These are phyloP conservation scores for Colletotrichum lentis DNA, from an alignment of 2,329 filamentous ascomycete species.

Conservation along the genomic window DNA sequence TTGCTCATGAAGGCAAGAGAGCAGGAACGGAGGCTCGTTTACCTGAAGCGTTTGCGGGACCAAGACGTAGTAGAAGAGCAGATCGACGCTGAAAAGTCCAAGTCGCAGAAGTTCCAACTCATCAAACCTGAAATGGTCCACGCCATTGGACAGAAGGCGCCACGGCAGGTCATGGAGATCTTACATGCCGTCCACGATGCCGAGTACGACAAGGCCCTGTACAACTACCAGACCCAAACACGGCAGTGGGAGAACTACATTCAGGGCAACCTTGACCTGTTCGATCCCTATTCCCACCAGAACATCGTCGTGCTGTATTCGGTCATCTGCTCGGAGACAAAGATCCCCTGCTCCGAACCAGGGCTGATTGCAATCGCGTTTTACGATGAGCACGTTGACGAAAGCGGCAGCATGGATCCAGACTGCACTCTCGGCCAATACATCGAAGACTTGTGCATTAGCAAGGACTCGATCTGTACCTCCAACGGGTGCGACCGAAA, in stretches of 20 bases:
- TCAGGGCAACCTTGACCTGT: constrained; percentile 85
- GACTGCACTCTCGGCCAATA: constrained; percentile 96
- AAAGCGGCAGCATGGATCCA: constrained; percentile 71
- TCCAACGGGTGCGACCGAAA: constrained; percentile 86
- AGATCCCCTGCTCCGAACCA: constrained; percentile 90
- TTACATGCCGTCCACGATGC: constrained; percentile 94
- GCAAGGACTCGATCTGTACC: constrained; percentile 78
- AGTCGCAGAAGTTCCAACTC: constrained; percentile 80
- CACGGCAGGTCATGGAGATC: constrained; percentile 89
- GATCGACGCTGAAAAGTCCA: constrained; percentile 67
- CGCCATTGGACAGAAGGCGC: constrained; percentile 78
- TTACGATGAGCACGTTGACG: constrained; percentile 85
- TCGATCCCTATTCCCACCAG: constrained; percentile 94
- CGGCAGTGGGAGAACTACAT: constrained; percentile 97
- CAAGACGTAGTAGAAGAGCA: constrained; percentile 70
- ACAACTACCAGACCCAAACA: constrained; percentile 93
- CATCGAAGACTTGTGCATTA: constrained; percentile 85
- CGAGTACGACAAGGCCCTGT: constrained; percentile 93
- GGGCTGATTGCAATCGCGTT: constrained; percentile 90
- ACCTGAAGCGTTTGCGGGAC: constrained; percentile 83
- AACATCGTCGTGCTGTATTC: constrained; percentile 96
- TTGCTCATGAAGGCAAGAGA: constrained; percentile 91
- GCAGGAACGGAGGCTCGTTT: constrained; percentile 83
- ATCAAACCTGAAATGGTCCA: constrained; percentile 97
- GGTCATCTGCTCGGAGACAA: constrained; percentile 90